Evolutionary conservation across 2,329 filamentous ascomycete species (phyloP), one percentile per base, ranked within the genome.

Genomic region (Neonectria magnoliae): DNA sequence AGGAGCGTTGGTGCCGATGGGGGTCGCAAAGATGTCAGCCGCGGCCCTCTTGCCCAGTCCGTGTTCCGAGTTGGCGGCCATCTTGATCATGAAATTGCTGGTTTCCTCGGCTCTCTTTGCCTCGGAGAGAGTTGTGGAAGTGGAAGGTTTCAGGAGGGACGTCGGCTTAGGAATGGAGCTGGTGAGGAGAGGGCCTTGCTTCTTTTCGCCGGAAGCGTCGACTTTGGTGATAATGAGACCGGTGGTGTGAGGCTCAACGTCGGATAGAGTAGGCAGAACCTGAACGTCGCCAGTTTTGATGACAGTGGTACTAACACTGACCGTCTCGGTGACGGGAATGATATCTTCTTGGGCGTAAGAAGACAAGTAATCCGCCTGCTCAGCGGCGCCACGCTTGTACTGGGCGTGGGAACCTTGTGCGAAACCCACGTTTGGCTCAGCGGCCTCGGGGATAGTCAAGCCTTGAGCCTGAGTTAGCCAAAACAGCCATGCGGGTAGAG

Each of bases 1-100:
- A 4, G 88, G 87, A 11, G 84, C 76, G 64, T 78, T 81, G 2
- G 83, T 86, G 18, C 81, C 83, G 55, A 91, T 83, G 29, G 88
- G 86, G 11, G 76, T 73, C 8, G 81, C 80, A 68, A 91, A 91
- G 57, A 91, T 88, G 70, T 90, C 76, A 13, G 74, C 63, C 13
- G 75, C 73, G 22, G 75, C 69, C 73, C 77, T 78, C 27, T 22
- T 73, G 16, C 52, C 56, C 5, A 62, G 16, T 14, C 27, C 20
- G 11, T 38, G 33, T 7, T 18, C 31, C 22, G 45, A 18, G 2
- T 31, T 27, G n/a, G 27, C 25, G 29, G 66, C 68, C 70, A 73
- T 73, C 55, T 73, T 72, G 61, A 57, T 57, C 31, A 73, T 9
- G 2, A n/a, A 54, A 20, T 61, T 61, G 33, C 48, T 44, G 5